These are phyloP conservation scores for Polytrichum formosum DNA, from an alignment of 225 moss, liverwort and hornwort genomes.

Conservation along the genomic window DNA sequence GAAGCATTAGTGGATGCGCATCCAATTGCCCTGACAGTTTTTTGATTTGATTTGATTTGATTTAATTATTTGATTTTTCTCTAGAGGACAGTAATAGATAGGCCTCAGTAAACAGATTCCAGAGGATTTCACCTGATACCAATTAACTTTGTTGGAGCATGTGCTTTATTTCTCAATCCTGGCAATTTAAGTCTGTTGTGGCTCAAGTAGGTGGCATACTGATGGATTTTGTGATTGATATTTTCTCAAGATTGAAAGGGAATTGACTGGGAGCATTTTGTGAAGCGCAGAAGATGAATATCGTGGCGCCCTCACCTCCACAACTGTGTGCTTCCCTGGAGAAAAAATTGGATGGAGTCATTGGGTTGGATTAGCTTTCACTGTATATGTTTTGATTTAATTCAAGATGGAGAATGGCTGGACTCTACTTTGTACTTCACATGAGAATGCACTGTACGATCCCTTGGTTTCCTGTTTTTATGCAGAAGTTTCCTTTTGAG, in stretches of 20 bases:
- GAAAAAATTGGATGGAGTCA: neutral
- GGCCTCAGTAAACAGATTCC: neutral
- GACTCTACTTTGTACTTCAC: no score
- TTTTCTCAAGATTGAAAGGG: neutral
- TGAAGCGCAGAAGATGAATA: slow-evolving; percentile 42
- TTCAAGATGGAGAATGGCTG: no score
- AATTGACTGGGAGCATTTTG: neutral
- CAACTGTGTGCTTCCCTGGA: slow-evolving; percentile 31
- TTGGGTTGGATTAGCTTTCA: no score
- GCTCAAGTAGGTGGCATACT: no score
- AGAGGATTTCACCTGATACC: neutral
- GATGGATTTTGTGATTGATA: no score
- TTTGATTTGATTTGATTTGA: neutral
- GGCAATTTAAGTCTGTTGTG: slow-evolving; percentile 2
- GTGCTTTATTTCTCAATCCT: no score
- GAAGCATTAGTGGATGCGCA: neutral
- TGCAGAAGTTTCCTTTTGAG: no score
- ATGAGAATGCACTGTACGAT: no score
- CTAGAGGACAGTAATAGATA: neutral
- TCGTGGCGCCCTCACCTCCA: slow-evolving; percentile 68
- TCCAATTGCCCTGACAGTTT: neutral
- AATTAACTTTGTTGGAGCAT: neutral
- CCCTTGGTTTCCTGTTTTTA: no score
- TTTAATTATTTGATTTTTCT: no score
- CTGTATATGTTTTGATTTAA: no score